Evolutionary conservation across 1,139 yeast species (phyloP), one percentile per base, ranked within the genome.

Genomic region (Candida freyschussii): DNA sequence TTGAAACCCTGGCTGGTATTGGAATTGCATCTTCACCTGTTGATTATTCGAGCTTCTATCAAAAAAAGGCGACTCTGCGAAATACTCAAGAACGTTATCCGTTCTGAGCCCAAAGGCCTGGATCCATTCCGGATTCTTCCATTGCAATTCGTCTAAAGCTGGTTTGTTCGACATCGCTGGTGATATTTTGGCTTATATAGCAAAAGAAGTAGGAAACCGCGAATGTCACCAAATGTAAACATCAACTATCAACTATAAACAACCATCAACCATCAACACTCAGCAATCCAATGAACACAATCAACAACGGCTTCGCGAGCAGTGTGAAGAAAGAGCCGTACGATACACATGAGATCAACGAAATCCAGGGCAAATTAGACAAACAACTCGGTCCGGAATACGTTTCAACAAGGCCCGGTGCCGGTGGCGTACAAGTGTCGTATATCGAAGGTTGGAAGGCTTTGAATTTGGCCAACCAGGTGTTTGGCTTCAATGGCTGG

Each of bases 121-220:
- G 45, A 91, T 86, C 89, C 96, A 91, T 57, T 91, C 98, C 1
- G 98, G 98, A 6, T 93, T 82, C 45, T 89, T 77, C 98, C 98
- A 91, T 57, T 89, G 97, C 32, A 91, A 70, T 54, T 91, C 97
- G 54, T 89, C 96, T 30, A 86, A 63, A 7, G 72, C 71, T 4
- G 53, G 26, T 17, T 33, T 33, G 8, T 44, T 45, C 1, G 37
- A 16, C 43, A 39, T 39, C 16, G n/a, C n/a, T n/a, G n/a, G n/a
- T n/a, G n/a, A n/a, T n/a, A n/a, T n/a, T n/a, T n/a, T n/a, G n/a
- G n/a, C n/a, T n/a, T n/a, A n/a, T n/a, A n/a, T n/a, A n/a, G n/a
- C n/a, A 17, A 14, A 14, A 16, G 16, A 16, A 16, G 9, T 16
- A 12, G 20, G 5, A 8, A 12, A n/a, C 12, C 26, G 15, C 13